Conservation (phyloP, 106 monocot species). For the Triglochin maritima region DNA sequence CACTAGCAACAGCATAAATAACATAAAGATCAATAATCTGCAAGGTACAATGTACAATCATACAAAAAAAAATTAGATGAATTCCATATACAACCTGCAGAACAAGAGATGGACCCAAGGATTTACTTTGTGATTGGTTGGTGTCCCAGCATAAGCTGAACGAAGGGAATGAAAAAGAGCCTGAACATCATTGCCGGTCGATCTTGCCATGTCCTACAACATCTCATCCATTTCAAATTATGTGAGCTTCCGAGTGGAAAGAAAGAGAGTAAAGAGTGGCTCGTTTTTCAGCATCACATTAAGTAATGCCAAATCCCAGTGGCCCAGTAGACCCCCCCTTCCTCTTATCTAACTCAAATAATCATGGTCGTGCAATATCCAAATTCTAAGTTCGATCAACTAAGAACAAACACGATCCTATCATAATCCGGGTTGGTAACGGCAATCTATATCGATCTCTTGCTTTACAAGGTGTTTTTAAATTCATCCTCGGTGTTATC, state of each 20-base stretch:
- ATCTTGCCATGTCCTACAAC: conserved; percentile 46
- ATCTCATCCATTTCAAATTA: no score
- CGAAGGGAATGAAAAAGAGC: conserved; percentile 63
- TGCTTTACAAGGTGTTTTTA: no score
- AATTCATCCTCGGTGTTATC: no score
- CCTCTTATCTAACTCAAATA: no score
- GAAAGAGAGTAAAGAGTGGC: neutral
- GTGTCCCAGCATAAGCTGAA: conserved; percentile 74
- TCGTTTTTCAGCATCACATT: no score
- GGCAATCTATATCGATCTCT: no score
- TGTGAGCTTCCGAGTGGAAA: neutral
- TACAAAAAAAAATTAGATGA: neutral
- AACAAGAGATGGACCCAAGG: neutral
- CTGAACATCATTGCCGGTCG: conserved; percentile 50
- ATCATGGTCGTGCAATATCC: no score
- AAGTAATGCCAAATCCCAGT: no score
- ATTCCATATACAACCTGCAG: neutral
- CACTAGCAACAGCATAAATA: conserved; percentile 55
- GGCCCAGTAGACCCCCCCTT: no score
- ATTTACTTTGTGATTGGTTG: conserved; percentile 71
- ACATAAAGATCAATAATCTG: conserved; percentile 97
- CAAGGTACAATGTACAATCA: neutral
- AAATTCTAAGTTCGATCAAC: no score
- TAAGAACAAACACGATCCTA: no score
- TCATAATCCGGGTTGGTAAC: no score